phyloP scores from a whole-genome alignment of 2,329 filamentous ascomycete species.

The Cordyceps fumosorosea region DNA sequence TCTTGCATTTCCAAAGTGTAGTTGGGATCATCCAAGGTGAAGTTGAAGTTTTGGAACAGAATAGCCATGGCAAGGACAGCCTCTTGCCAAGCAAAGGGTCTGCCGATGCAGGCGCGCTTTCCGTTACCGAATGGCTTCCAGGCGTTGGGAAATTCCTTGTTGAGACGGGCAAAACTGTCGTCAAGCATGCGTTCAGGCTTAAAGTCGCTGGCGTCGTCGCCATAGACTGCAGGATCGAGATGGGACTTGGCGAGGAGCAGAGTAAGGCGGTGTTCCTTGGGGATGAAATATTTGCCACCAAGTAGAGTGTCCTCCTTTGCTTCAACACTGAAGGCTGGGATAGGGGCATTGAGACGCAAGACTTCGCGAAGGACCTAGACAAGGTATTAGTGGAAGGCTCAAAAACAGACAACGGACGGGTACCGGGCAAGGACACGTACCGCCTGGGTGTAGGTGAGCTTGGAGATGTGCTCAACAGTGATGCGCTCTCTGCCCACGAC shows the following conservation, averaged over 20 bases:
- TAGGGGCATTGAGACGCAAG: slow-evolving; percentile 55
- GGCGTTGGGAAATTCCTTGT: slow-evolving; percentile 53
- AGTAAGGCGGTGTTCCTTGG: slow-evolving; percentile 42
- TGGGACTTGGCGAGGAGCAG: slow-evolving; percentile 50
- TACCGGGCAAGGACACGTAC: slow-evolving; percentile 23
- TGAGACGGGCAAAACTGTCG: slow-evolving; percentile 55
- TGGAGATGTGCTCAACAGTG: slow-evolving; percentile 53
- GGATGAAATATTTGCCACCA: slow-evolving; percentile 54
- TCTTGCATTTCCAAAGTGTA: slow-evolving; percentile 51
- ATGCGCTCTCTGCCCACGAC: slow-evolving; percentile 55
- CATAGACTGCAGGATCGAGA: slow-evolving; percentile 56
- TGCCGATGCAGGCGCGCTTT: slow-evolving; percentile 62
- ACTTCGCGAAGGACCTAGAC: slow-evolving; percentile 54
- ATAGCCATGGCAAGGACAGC: slow-evolving; percentile 54
- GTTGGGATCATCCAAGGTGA: slow-evolving; percentile 53
- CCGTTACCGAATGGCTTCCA: slow-evolving; percentile 76
- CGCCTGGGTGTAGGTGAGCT: slow-evolving; percentile 60
- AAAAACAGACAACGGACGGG: neutral
- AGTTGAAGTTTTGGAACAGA: slow-evolving; percentile 65
- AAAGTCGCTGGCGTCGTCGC: slow-evolving; percentile 59
- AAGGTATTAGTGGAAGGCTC: neutral
- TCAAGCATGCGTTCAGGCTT: slow-evolving; percentile 67
- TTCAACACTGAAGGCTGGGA: slow-evolving; percentile 49
- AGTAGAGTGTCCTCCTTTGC: slow-evolving; percentile 48
- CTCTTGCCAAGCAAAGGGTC: slow-evolving; percentile 71